phyloP scores from a whole-genome alignment of 345 rosid genomes.

The Clausena lansium region DNA sequence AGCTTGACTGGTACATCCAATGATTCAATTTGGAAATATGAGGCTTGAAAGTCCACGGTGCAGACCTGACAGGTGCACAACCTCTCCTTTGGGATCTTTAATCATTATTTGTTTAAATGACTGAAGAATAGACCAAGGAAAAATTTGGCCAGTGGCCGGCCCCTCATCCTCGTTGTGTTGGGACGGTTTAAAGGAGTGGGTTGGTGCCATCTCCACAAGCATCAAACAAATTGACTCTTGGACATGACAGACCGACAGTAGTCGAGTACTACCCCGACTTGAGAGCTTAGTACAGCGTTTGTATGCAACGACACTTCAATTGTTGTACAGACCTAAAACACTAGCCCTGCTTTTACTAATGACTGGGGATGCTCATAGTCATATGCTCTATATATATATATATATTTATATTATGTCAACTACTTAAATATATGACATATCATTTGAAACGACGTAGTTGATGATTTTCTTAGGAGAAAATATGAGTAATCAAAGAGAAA shows the following conservation, averaged over 20 bases:
- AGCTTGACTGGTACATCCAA: neutral
- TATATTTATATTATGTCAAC: too few species aligned
- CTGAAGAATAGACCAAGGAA: neutral
- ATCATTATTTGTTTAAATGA: neutral
- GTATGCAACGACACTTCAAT: too few species aligned
- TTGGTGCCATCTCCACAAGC: constrained; percentile 6
- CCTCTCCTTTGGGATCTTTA: neutral
- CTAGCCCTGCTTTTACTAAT: neutral
- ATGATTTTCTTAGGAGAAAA: neutral
- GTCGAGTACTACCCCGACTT: too few species aligned
- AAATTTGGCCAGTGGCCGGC: neutral
- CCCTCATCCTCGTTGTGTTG: too few species aligned
- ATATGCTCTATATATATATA: too few species aligned
- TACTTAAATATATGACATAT: too few species aligned
- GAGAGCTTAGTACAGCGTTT: too few species aligned
- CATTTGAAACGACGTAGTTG: too few species aligned
- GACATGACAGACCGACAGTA: neutral
- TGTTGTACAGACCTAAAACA: too few species aligned
- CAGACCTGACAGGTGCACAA: neutral
- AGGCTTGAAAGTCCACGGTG: neutral
- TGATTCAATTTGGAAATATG: neutral
- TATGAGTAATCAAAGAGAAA: neutral
- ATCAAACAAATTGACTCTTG: neutral
- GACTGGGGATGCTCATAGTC: neutral
- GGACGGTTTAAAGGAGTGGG: neutral